Conservation (phyloP, 805 yeast species). For the Sugiyamaella boreocaroliniensis region DNA sequence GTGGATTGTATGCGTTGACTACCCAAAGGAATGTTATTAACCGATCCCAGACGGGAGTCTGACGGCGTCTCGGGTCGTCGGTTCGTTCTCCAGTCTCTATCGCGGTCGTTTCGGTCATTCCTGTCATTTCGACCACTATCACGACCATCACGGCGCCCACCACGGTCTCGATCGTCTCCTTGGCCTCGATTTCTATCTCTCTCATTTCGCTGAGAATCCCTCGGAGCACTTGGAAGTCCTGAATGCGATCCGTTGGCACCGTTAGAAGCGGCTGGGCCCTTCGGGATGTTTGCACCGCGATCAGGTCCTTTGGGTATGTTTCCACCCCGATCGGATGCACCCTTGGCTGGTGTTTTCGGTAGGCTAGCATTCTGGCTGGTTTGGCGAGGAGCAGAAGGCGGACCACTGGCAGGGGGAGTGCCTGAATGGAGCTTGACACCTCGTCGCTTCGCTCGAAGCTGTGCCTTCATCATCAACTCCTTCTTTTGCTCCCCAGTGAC, state of each 20-base stretch:
- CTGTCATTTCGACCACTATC: not conserved
- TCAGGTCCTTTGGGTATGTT: not conserved
- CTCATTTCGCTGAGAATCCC: not conserved
- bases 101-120: not conserved
- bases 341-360: not conserved
- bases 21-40: slow-evolving; percentile 4
- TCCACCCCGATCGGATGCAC: not conserved
- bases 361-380: not conserved
- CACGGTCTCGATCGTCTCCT: slow-evolving; percentile 1
- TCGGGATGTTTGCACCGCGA: not conserved
- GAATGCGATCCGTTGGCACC: not conserved
- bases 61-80: not conserved
- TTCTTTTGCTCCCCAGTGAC: slow-evolving; percentile 22
- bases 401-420: not conserved
- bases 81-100: slow-evolving; percentile 1
- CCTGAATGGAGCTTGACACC: not conserved
- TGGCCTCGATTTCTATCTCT: slow-evolving; percentile 2
- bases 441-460: slow-evolving; percentile 5
- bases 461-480: slow-evolving; percentile 14
- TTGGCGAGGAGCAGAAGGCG: not conserved
- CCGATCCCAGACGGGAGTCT: slow-evolving; percentile 1
- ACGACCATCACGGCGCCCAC: slow-evolving; percentile 3
- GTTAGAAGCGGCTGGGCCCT: not conserved
- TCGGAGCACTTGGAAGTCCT: not conserved
- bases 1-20: not conserved